Percentiles rank a stretch among this genome's conserved stretches.
Evolutionary conservation across 768 basidiomycete genomes (phyloP).

Genomic region (Boletus reticuloceps): DNA sequence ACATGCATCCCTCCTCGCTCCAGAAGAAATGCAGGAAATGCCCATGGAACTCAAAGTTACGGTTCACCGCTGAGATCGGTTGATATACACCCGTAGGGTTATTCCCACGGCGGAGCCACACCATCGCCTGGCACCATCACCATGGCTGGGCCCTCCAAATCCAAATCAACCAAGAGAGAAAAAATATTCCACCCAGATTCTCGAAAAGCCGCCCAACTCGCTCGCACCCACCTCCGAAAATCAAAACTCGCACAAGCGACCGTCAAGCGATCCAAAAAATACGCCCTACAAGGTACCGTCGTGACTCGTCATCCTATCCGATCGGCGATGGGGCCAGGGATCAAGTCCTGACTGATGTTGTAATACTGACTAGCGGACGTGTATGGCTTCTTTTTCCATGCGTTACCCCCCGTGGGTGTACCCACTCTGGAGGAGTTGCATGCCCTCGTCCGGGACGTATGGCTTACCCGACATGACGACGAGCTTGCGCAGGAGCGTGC

Average conservation of each 20-base stretch:
- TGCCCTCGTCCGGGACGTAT: conserved; percentile 57
- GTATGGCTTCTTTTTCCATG: conserved; percentile 74
- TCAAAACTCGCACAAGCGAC: conserved; percentile 58
- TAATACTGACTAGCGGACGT: conserved; percentile 50
- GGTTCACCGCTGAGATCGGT: too few species aligned
- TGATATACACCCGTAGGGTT: too few species aligned
- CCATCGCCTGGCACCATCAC: neutral
- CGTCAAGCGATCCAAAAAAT: conserved; percentile 56
- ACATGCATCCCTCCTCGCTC: too few species aligned
- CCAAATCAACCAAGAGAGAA: conserved; percentile 53
- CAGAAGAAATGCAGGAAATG: too few species aligned
- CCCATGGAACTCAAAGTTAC: too few species aligned
- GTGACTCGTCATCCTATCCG: neutral
- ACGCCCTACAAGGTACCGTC: conserved; percentile 47
- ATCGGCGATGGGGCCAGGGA: too few species aligned
- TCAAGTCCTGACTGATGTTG: neutral
- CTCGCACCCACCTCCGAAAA: conserved; percentile 65
- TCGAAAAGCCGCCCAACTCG: conserved; percentile 76
- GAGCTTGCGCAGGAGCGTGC: conserved; percentile 61
- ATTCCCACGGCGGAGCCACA: too few species aligned
- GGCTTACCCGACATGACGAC: conserved; percentile 70
- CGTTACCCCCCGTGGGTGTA: conserved; percentile 56
- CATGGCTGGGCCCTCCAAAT: conserved; percentile 14
- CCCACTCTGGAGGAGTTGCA: conserved; percentile 69
- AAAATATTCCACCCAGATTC: conserved; percentile 83